Percentiles rank a stretch among this genome's conserved stretches.
These are phyloP conservation scores for Aureobasidium sp. DNA, from an alignment of 2,329 filamentous ascomycete species.

Conservation along the genomic window DNA sequence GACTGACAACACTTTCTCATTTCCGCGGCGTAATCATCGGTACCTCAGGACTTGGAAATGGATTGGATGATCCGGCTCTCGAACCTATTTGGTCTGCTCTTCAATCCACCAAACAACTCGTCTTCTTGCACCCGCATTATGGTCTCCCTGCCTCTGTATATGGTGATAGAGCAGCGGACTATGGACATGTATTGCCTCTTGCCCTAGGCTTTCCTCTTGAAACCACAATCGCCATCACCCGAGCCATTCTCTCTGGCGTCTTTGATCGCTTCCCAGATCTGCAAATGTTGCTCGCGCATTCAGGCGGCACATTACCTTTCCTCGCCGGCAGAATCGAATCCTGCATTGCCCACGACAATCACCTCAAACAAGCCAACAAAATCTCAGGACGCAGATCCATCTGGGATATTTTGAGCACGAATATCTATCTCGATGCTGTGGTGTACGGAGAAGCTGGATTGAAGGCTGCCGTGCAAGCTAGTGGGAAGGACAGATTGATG, in stretches of 20 bases:
- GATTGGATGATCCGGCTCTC: conserved; percentile 68
- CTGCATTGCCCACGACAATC: conserved; percentile 74
- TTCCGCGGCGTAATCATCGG: conserved; percentile 84
- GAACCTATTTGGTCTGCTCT: conserved; percentile 65
- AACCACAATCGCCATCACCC: conserved; percentile 79
- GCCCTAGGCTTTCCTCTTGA: conserved; percentile 85
- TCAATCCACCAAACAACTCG: conserved; percentile 53
- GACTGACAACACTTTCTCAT: conserved; percentile 54
- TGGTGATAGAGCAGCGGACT: conserved; percentile 60
- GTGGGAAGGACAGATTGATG: conserved; percentile 60
- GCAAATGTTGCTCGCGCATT: conserved; percentile 74
- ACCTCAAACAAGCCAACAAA: conserved; percentile 58
- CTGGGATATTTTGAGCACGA: conserved; percentile 60
- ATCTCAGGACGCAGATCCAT: conserved; percentile 48
- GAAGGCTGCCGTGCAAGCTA: conserved; percentile 60
- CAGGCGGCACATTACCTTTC: conserved; percentile 81
- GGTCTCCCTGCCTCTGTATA: conserved; percentile 74
- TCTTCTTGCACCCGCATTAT: conserved; percentile 91
- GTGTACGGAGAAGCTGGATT: conserved; percentile 70
- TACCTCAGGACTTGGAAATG: conserved; percentile 69
- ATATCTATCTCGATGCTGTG: conserved; percentile 83
- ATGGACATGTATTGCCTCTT: conserved; percentile 80
- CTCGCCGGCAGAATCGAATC: conserved; percentile 81
- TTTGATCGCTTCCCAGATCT: conserved; percentile 67
- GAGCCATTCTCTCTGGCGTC: conserved; percentile 80